Conservation (phyloP, 179 eudicot genomes). For the Amaranthus tricolor region DNA sequence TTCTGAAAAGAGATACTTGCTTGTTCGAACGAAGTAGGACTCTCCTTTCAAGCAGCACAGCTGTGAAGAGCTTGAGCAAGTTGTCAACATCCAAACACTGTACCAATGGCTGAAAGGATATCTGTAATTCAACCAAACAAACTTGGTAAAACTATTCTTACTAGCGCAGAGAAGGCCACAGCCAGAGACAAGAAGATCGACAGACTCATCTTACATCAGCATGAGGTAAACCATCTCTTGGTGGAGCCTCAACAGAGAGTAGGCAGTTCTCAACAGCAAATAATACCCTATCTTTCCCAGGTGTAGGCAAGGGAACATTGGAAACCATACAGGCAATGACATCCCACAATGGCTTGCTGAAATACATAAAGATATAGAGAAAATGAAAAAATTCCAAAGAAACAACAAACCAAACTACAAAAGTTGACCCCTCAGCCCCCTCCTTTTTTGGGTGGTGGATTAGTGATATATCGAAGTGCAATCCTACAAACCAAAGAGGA, state of each 20-base stretch:
- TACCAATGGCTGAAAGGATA: constrained; percentile 89
- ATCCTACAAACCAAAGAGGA: background rate
- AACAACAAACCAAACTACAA: constrained; percentile 5
- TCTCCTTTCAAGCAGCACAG: constrained; percentile 89
- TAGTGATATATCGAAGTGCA: background rate
- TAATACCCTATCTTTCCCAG: constrained; percentile 81
- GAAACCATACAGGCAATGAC: constrained; percentile 66
- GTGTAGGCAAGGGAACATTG: constrained; percentile 82
- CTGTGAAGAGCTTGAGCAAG: constrained; percentile 77
- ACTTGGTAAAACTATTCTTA: constrained; percentile 2
- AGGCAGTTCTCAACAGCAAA: constrained; percentile 90
- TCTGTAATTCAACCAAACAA: constrained; percentile 42
- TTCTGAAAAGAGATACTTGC: constrained; percentile 39
- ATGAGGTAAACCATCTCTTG: constrained; percentile 88
- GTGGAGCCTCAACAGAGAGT: constrained; percentile 84
- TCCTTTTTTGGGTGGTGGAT: background rate
- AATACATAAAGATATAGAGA: constrained; percentile 27
- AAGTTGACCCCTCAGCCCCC: background rate
- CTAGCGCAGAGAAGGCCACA: constrained; percentile 6
- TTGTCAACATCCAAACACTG: constrained; percentile 98
- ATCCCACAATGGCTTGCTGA: constrained; percentile 97
- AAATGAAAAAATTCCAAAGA: background rate
- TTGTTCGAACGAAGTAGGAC: constrained; percentile 81
- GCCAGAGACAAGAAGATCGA: constrained; percentile 13
- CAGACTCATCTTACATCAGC: constrained; percentile 66